Evolutionary conservation across 345 rosid species (phyloP), one percentile per base, ranked within the genome.

Genomic region (Citrus maxima): DNA sequence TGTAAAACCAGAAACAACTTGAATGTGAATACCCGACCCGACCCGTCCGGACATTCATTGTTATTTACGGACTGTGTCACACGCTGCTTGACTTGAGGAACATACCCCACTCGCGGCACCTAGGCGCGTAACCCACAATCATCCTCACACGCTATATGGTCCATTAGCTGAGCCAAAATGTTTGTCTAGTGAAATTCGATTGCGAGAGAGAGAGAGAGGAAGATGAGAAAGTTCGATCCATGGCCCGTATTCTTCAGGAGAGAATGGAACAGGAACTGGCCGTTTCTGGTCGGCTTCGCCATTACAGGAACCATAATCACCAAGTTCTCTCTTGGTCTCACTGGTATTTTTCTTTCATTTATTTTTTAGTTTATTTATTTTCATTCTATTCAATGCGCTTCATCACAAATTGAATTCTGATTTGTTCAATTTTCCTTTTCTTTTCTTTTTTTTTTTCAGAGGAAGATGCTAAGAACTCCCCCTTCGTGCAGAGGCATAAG

Each of bases 231-330:
- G 84, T 90, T 92, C 80, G 96, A 92, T 89, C 93, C 94, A 61
- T 92, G 96, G 94, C 92, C 93, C 0, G 87, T 95, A 35, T 95
- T 93, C 93, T 93, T 93, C 92, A 89, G 77, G 89, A 86, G 98
- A 56, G 97, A 93, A 77, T 95, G 88, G 84, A 92, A 61, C 70
- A 90, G 97, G 28, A 90, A 81, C 69, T 95, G 98, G 98, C 97
- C 98, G 0, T 95, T 95, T 72, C 82, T 95, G n/a, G 94, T 87
- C n/a, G 95, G 98, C 10, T 95, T 95, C 77, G 95, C 94, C 37
- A 54, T 90, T 25, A 91, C 95, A 74, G 97, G 98, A 10, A n/a
- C 85, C 51, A 10, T 93, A 63, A 86, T 95, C 89, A 90, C 97
- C 87, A 93, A 93, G 85, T 46, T 90, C n/a, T 81, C 95, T 56